Base-by-base conservation (phyloP, 2,329 filamentous ascomycete species). In the Raffaelea albimanens region DNA sequence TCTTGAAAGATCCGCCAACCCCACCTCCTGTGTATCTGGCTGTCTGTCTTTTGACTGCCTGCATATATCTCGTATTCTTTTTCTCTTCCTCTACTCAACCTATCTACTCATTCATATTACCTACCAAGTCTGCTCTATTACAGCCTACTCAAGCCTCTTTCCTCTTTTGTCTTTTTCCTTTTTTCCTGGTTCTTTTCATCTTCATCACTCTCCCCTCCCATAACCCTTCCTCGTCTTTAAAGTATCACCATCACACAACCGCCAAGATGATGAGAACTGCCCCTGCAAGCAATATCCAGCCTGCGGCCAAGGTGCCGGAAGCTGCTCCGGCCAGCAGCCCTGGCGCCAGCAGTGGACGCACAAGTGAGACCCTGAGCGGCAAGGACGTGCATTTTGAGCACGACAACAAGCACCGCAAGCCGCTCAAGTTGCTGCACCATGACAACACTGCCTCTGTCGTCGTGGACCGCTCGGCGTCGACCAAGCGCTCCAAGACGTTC, bases 401-500 rank as follows among this genome's bases (percentile, higher is more conserved):
- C 8, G 46, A 31, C 4, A 46, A 31, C 46, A 55, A 53, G 50
- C 41, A 49, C 2, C 46, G 47, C 43, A 51, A 49, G 29, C 49
- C 45, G 23, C 29, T 49, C 40, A 45, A 45, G 21, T 22, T 42
- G 4, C 14, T 41, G 13, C 43, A 49, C 39, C 14, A 18, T 40
- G 43, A 49, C 20, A 40, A 49, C 16, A 52, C 47, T 18, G 41
- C 36, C 18, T 9, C 49, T 8, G 54, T 52, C 19, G 54, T 63
- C 25, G 57, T 68, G 13, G 66, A 71, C 53, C 69, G 68, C 18
- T 66, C 71, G 2, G 70, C 65, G 8, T 67, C 67, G 3, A 63
- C 71, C 4, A 71, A 71, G 52, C 66, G 72, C 36, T 64, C 68
- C 58, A 72, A 68, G 60, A 73, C 67, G 2, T 73, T 76, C 50